phyloP scores from a whole-genome alignment of 768 basidiomycete species.

The Boletus eberwhitei region DNA sequence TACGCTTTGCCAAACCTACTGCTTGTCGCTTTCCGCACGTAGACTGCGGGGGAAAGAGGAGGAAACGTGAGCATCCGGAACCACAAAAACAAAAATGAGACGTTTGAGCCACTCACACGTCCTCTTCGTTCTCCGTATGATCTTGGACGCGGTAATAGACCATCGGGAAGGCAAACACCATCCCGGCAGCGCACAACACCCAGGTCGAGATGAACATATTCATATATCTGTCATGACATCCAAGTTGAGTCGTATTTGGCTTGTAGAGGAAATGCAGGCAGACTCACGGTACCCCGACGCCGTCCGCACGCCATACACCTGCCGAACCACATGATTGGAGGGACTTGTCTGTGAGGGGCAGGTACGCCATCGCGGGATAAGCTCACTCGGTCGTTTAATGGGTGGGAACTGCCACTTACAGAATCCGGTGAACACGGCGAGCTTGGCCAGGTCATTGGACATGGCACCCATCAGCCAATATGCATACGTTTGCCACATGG shows the following conservation, averaged over 20 bases:
- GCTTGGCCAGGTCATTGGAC: slow-evolving; percentile 76
- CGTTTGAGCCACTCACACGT: slow-evolving; percentile 39
- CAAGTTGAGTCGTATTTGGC: not conserved
- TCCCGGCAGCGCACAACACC: slow-evolving; percentile 62
- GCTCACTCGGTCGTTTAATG: not conserved
- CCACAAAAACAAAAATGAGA: too few relatives aligned
- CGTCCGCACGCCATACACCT: slow-evolving; percentile 71
- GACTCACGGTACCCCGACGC: slow-evolving; percentile 56
- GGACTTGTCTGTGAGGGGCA: slow-evolving; percentile 51
- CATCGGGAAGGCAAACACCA: slow-evolving; percentile 70
- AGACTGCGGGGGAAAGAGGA: not conserved
- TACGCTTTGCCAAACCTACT: not conserved
- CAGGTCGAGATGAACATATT: slow-evolving; percentile 74
- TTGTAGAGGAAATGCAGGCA: not conserved
- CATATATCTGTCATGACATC: slow-evolving; percentile 44
- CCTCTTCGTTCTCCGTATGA: slow-evolving; percentile 49
- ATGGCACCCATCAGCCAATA: slow-evolving; percentile 88
- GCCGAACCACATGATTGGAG: slow-evolving; percentile 74
- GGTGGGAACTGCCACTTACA: slow-evolving; percentile 46
- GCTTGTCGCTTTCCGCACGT: not conserved
- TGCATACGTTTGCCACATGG: slow-evolving; percentile 82
- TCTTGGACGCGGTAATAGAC: slow-evolving; percentile 66
- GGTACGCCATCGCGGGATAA: not conserved
- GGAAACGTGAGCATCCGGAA: not conserved
- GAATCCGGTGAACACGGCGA: slow-evolving; percentile 80